Percentiles rank a stretch among this genome's conserved stretches.
Evolutionary conservation across 805 yeast species (phyloP).

Genomic region (Pichia californica): DNA sequence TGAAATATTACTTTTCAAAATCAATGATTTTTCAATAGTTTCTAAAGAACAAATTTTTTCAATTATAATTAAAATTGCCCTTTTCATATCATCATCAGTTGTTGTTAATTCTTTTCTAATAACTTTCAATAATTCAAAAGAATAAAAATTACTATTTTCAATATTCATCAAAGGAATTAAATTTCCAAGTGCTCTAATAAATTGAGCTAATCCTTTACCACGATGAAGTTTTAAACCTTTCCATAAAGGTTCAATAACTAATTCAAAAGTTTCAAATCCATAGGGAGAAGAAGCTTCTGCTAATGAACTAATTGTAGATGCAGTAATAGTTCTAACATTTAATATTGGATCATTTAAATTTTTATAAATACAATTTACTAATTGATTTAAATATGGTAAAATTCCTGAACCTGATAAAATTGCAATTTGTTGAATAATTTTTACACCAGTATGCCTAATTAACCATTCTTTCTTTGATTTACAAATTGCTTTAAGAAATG

Average conservation of each 20-base stretch:
- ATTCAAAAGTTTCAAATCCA: conserved; percentile 85
- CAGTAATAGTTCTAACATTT: conserved; percentile 63
- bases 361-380: conserved; percentile 55
- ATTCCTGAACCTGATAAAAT: conserved; percentile 61
- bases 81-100: conserved; percentile 84
- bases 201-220: conserved; percentile 72
- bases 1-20: conserved; percentile 42
- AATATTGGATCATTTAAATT: conserved; percentile 62
- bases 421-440: conserved; percentile 71
- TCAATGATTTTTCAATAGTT: conserved; percentile 44
- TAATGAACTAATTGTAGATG: conserved; percentile 61
- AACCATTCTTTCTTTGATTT: conserved; percentile 71
- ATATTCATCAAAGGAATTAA: conserved; percentile 82
- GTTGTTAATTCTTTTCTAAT: conserved; percentile 67
- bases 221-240: conserved; percentile 67
- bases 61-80: conserved; percentile 61
- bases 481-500: conserved; percentile 78
- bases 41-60: conserved; percentile 59
- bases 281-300: conserved; percentile 83
- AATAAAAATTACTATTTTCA: conserved; percentile 72
- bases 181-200: conserved; percentile 69
- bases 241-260: conserved; percentile 72
- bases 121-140: conserved; percentile 64
- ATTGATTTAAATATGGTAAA: conserved; percentile 61
- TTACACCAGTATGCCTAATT: conserved; percentile 78